These are phyloP conservation scores for Trichophyton equinum DNA, from an alignment of 2,329 filamentous ascomycete genomes.

Conservation along the genomic window DNA sequence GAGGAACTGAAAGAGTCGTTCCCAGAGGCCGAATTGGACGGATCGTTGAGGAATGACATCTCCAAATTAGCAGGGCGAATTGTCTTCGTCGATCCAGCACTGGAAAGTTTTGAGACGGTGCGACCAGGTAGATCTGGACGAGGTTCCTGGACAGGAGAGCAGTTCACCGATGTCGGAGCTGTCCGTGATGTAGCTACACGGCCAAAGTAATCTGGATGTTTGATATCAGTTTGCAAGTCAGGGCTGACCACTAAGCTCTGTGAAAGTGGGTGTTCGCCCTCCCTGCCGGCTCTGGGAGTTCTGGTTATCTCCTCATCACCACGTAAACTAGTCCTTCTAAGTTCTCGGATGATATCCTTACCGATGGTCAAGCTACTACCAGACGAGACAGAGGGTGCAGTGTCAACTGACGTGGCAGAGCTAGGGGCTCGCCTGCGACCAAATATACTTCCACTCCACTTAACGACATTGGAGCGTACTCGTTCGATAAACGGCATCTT, in stretches of 20 bases:
- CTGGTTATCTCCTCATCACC: conserved; percentile 43
- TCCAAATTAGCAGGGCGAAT: conserved; percentile 27
- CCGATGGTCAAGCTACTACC: conserved; percentile 44
- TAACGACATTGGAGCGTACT: conserved; percentile 63
- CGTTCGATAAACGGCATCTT: conserved; percentile 79
- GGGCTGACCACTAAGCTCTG: conserved; percentile 63
- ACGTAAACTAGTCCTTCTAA: conserved; percentile 44
- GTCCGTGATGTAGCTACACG: conserved; percentile 8
- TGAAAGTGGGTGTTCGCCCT: conserved; percentile 59
- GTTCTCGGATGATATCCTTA: conserved; percentile 37
- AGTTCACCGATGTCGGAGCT: conserved; percentile 8
- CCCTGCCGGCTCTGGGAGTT: conserved; percentile 37
- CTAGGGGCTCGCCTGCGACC: conserved; percentile 42
- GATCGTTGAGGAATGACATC: conserved; percentile 4
- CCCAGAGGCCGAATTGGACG: not conserved
- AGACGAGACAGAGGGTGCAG: conserved; percentile 43
- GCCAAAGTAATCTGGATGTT: conserved; percentile 26
- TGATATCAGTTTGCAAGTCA: conserved; percentile 28
- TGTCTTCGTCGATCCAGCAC: conserved; percentile 35
- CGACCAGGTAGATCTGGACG: conserved; percentile 31
- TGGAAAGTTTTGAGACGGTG: conserved; percentile 33
- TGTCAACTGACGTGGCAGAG: conserved; percentile 42
- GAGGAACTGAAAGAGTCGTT: conserved; percentile 23
- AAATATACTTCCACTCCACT: conserved; percentile 46
- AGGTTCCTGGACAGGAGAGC: conserved; percentile 17